These are phyloP conservation scores for Neurospora sp. DNA, from an alignment of 495 filamentous ascomycete genomes.

Conservation along the genomic window DNA sequence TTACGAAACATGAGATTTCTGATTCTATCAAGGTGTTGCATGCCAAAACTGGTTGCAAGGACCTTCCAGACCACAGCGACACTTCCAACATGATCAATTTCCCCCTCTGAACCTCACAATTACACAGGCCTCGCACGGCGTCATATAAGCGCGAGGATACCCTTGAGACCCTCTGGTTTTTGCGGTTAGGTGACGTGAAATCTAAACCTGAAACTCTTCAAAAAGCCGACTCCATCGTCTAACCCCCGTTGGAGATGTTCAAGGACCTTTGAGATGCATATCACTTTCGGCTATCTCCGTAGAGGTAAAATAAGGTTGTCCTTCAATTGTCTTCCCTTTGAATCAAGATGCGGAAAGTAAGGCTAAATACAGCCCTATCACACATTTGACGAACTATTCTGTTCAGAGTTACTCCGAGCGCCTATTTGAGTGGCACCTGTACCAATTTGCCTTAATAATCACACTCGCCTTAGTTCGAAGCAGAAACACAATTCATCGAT, in stretches of 20 bases:
- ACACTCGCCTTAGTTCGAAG: neutral
- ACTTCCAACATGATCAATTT: neutral
- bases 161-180: neutral
- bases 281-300: neutral
- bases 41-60: neutral
- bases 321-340: neutral
- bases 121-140: neutral
- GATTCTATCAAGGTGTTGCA: neutral
- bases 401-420: neutral
- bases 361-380: neutral
- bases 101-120: neutral
- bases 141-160: neutral
- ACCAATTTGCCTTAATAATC: neutral
- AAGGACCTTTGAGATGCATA: neutral
- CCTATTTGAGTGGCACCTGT: neutral
- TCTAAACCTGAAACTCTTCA: neutral
- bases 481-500: too few species aligned
- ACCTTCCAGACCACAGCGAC: neutral
- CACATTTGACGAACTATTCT: neutral
- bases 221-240: neutral
- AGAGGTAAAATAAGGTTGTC: neutral
- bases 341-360: neutral
- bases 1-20: neutral
- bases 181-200: neutral
- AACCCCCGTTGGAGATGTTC: neutral